Evolutionary conservation across 2,329 filamentous ascomycete genomes (phyloP), one percentile per base, ranked within the genome.

Genomic region (Blastomyces emzantsi): DNA sequence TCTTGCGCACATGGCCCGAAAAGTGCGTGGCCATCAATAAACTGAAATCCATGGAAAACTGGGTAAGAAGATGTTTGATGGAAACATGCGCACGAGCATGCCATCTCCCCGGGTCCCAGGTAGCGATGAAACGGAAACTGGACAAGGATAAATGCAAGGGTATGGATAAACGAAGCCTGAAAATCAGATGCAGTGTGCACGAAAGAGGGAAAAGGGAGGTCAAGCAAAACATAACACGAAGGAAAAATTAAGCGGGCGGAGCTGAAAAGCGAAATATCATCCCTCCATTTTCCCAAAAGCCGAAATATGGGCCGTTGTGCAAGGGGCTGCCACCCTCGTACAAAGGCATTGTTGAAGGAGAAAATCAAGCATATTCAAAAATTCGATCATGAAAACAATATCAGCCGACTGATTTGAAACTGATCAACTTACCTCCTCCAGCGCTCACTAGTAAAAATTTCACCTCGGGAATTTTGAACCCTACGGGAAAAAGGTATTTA

Each of bases 401-500:
- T 51, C 63, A 66, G 47, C 54, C 61, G 65, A 62, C 57, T n/a
- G 28, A 25, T 30, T 55, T 33, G 28, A 6, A 55, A 36, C 51
- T 45, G 19, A 22, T 57, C n/a, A 39, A 57, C 76, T 72, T 69
- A 79, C 79, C 75, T n/a, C 79, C 75, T 36, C 82, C 82, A 22
- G 81, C 79, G 7, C 86, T 85, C 69, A 92, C 85, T 67, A 86
- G 81, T 41, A 93, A 81, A 75, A 95, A 92, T 72, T 89, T 90
- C 66, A 92, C 83, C 66, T 91, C 86, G 30, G 88, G 88, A 57
- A 94, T 84, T 73, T 86, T 87, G 76, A 94, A 90, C 19, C 84
- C 80, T 81, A 61, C 58, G 17, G 25, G 19, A 41, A 57, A 41
- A 17, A 25, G 25, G 7, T 15, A 49, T 22, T 9, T 28, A 15